These are phyloP conservation scores for Paecilomyces variotii DNA, from an alignment of 2,329 filamentous ascomycete genomes.

Conservation along the genomic window DNA sequence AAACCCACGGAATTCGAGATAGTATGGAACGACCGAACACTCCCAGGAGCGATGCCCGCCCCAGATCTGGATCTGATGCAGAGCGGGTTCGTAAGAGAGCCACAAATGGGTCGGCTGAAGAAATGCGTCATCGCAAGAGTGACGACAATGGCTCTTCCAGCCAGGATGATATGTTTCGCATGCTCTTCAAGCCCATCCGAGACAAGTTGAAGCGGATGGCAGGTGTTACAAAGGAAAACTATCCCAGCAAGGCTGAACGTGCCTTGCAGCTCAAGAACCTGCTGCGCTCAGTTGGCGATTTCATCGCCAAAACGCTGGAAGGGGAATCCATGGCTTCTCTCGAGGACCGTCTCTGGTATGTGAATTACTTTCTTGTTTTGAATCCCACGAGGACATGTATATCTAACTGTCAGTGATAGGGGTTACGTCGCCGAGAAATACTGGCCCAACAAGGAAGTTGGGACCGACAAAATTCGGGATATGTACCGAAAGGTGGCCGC, in stretches of 20 bases:
- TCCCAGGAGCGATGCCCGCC: conserved; percentile 32
- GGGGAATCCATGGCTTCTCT: conserved; percentile 31
- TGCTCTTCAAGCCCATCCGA: conserved; percentile 41
- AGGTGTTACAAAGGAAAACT: conserved; percentile 37
- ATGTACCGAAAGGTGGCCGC: conserved; percentile 32
- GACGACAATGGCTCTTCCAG: conserved; percentile 28
- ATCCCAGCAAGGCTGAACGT: conserved; percentile 36
- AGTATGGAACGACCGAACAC: conserved; percentile 36
- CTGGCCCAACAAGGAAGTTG: conserved; percentile 40
- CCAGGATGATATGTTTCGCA: conserved; percentile 33
- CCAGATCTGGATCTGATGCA: conserved; percentile 24
- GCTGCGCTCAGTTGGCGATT: conserved; percentile 39
- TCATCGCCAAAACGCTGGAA: conserved; percentile 34
- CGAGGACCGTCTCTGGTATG: conserved; percentile 39
- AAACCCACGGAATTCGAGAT: conserved; percentile 34
- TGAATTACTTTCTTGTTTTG: conserved; percentile 4
- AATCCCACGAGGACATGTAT: not conserved
- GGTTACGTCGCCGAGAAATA: conserved; percentile 37
- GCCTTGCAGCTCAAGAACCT: conserved; percentile 36
- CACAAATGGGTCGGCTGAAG: conserved; percentile 27
- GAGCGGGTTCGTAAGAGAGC: conserved; percentile 25
- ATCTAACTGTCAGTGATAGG: conserved; percentile 26
- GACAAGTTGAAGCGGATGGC: conserved; percentile 37
- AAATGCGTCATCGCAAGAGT: conserved; percentile 26
- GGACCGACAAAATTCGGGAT: conserved; percentile 25